phyloP scores from a whole-genome alignment of 805 yeast genomes.

The Schwanniomyces polymorphus region DNA sequence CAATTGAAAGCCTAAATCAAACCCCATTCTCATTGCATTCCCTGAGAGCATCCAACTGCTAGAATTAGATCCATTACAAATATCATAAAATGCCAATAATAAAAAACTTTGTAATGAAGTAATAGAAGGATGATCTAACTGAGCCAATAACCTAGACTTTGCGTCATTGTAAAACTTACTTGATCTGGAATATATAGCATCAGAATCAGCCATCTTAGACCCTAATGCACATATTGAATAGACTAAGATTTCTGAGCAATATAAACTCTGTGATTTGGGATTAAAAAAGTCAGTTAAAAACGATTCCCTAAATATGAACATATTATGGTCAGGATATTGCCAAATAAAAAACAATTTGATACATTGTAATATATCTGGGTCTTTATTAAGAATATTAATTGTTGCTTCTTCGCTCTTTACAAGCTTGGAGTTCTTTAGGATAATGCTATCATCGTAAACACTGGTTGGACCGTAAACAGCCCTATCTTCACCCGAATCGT shows the following conservation, averaged over 20 bases:
- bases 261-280: conserved; percentile 50
- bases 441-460: conserved; percentile 37
- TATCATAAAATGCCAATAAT: conserved; percentile 60
- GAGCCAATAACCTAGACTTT: conserved; percentile 37
- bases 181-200: conserved; percentile 40
- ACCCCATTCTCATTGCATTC: conserved; percentile 63
- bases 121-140: conserved; percentile 47
- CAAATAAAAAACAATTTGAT: conserved; percentile 54
- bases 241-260: conserved; percentile 56
- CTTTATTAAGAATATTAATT: conserved; percentile 30
- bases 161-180: conserved; percentile 48
- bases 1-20: conserved; percentile 62
- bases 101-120: conserved; percentile 59
- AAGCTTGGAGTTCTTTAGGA: conserved; percentile 14
- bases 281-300: conserved; percentile 60
- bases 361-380: conserved; percentile 35
- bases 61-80: conserved; percentile 58
- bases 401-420: conserved; percentile 13
- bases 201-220: conserved; percentile 47
- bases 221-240: conserved; percentile 62
- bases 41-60: conserved; percentile 67
- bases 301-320: conserved; percentile 64
- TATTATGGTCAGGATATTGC: conserved; percentile 64
- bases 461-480: conserved; percentile 48
- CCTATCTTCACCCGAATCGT: conserved; percentile 23